Conservation (phyloP, 1,284 basidiomycete species). For the Omphalotus olearius region DNA sequence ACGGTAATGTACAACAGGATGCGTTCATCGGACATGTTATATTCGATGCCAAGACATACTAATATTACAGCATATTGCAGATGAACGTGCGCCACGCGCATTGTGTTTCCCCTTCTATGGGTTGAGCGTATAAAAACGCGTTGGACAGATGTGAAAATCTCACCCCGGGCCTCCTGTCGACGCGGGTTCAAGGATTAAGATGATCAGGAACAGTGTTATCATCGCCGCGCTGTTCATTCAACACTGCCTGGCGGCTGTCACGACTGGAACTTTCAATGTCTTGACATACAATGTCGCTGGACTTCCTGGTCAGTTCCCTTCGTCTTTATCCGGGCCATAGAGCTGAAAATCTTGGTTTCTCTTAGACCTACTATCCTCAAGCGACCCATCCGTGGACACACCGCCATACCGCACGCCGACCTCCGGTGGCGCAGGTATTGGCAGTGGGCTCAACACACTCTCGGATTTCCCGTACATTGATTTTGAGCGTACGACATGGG, state of each 20-base stretch:
- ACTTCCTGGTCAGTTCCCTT: constrained; percentile 23
- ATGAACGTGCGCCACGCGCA: neutral
- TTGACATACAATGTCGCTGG: constrained; percentile 32
- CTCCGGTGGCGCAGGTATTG: constrained; percentile 30
- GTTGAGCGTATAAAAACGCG: no score
- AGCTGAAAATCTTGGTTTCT: neutral
- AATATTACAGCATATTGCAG: neutral
- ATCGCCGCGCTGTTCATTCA: neutral
- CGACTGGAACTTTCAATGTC: constrained; percentile 22
- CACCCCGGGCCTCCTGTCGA: no score
- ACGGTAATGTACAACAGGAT: no score
- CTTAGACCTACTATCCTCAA: constrained; percentile 27
- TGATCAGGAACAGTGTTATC: neutral
- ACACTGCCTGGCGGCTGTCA: constrained; percentile 2
- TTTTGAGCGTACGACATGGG: constrained; percentile 30
- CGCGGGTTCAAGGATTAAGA: neutral
- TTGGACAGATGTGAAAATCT: no score
- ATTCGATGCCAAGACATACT: no score
- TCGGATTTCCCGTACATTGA: constrained; percentile 31
- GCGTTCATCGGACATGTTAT: no score
- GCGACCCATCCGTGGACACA: constrained; percentile 27
- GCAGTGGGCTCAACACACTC: constrained; percentile 35
- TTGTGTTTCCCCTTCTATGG: no score
- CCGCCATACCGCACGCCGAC: constrained; percentile 31
- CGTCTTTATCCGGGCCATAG: neutral